These are phyloP conservation scores for Vanderwaltozyma polyspora DNA, from an alignment of 805 yeast genomes.

Conservation along the genomic window DNA sequence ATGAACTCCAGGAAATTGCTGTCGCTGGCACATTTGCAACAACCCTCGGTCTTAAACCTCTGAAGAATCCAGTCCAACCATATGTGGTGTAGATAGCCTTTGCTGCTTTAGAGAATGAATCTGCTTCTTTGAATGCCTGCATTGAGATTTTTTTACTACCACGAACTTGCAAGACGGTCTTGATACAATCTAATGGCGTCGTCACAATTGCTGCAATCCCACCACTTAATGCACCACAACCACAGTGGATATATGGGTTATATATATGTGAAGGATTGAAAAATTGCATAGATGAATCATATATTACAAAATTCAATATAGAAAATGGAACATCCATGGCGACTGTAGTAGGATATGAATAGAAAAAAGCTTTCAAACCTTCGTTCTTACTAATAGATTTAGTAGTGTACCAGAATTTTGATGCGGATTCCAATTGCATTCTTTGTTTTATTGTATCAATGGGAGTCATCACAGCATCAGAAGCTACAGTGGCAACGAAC, in stretches of 20 bases:
- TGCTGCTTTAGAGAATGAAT: constrained; percentile 68
- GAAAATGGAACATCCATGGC: constrained; percentile 92
- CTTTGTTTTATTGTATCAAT: constrained; percentile 93
- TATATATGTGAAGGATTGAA: constrained; percentile 70
- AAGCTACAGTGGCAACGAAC: constrained; percentile 79
- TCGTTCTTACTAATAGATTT: constrained; percentile 44
- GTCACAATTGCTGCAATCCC: constrained; percentile 95
- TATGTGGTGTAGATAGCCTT: constrained; percentile 48
- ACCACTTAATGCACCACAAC: constrained; percentile 90
- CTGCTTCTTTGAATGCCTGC: constrained; percentile 35
- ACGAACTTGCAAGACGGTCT: constrained; percentile 82
- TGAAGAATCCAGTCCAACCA: constrained; percentile 57
- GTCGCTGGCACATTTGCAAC: constrained; percentile 92
- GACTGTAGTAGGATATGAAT: constrained; percentile 90
- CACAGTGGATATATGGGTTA: constrained; percentile 86
- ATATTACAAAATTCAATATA: constrained; percentile 85
- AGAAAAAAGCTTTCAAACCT: constrained; percentile 72
- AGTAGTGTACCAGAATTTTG: constrained; percentile 17
- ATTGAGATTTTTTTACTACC: constrained; percentile 38
- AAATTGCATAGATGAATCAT: constrained; percentile 70
- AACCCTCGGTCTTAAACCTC: constrained; percentile 86
- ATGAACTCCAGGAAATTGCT: constrained; percentile 96
- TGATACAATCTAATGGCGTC: constrained; percentile 89
- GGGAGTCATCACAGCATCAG: constrained; percentile 96
- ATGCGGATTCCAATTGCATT: constrained; percentile 50